phyloP scores from a whole-genome alignment of 176 grass and related monocot genomes.

The Oryza longistaminata region DNA sequence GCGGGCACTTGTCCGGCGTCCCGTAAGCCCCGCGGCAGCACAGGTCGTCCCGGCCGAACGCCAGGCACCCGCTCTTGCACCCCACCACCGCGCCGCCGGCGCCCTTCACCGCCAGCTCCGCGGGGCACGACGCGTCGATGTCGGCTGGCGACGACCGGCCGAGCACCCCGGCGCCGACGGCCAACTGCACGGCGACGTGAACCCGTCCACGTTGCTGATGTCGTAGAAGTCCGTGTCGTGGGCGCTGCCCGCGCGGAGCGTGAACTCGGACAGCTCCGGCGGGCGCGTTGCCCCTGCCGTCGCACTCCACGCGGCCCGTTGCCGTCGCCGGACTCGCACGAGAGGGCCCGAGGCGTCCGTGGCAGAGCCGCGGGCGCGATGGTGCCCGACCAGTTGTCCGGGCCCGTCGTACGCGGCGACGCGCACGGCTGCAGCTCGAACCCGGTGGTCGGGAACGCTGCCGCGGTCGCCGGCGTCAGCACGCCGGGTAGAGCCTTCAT shows the following conservation, averaged over 20 bases:
- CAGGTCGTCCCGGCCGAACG: constrained; percentile 47
- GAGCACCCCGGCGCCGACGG: not conserved
- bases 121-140: constrained; percentile 51
- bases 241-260: constrained; percentile 33
- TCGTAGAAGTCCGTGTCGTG: constrained; percentile 54
- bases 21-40: constrained; percentile 59
- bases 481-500: constrained; percentile 49
- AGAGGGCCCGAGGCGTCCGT: constrained; percentile 39
- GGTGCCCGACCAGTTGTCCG: constrained; percentile 49
- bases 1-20: constrained; percentile 35
- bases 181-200: constrained; percentile 45
- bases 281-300: constrained; percentile 18
- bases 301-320: constrained; percentile 30
- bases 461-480: not conserved
- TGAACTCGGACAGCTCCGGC: constrained; percentile 62
- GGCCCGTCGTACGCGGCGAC: not conserved
- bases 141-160: no score
- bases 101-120: constrained; percentile 38
- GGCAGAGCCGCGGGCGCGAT: constrained; percentile 48
- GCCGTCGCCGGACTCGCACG: constrained; percentile 51
- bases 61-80: constrained; percentile 62
- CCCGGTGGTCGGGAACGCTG: constrained; percentile 43
- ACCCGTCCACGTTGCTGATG: constrained; percentile 67
- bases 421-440: constrained; percentile 33
- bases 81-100: constrained; percentile 24